phyloP scores from a whole-genome alignment of 495 filamentous ascomycete genomes.

The Podospora pseudocomata region DNA sequence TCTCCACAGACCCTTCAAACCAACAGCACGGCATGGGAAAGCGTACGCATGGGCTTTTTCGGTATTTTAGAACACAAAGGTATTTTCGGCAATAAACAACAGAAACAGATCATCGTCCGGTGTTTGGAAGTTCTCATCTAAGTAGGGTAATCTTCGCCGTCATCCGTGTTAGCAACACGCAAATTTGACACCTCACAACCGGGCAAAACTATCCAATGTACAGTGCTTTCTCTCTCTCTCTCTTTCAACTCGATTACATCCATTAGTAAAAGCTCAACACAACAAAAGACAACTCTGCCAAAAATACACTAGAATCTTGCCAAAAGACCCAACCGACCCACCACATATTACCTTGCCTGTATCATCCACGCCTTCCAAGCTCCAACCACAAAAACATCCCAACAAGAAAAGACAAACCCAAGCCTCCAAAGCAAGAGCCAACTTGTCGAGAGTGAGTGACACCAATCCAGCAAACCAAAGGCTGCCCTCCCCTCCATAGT shows the following conservation, averaged over 20 bases:
- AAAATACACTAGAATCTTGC: background rate
- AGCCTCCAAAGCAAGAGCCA: conserved; percentile 9
- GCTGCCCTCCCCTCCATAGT: background rate
- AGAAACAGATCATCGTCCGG: background rate
- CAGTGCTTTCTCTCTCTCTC: background rate
- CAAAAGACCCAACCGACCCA: background rate
- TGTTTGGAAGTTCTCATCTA: background rate
- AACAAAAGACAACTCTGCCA: background rate
- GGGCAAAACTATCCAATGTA: background rate
- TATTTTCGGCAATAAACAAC: background rate
- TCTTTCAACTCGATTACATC: background rate
- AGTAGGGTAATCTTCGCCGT: background rate
- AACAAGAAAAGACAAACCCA: conserved; percentile 3
- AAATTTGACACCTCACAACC: background rate
- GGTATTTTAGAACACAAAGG: background rate
- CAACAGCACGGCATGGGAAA: background rate
- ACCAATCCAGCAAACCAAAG: background rate
- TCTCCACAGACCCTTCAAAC: background rate
- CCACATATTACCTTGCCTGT: conserved; percentile 4
- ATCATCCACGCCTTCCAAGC: background rate
- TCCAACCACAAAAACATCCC: background rate
- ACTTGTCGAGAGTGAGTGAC: background rate
- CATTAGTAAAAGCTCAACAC: background rate
- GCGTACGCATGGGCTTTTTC: background rate
- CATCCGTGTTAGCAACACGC: background rate